These are phyloP conservation scores for Brettanomyces nanus DNA, from an alignment of 805 yeast species.

Conservation along the genomic window DNA sequence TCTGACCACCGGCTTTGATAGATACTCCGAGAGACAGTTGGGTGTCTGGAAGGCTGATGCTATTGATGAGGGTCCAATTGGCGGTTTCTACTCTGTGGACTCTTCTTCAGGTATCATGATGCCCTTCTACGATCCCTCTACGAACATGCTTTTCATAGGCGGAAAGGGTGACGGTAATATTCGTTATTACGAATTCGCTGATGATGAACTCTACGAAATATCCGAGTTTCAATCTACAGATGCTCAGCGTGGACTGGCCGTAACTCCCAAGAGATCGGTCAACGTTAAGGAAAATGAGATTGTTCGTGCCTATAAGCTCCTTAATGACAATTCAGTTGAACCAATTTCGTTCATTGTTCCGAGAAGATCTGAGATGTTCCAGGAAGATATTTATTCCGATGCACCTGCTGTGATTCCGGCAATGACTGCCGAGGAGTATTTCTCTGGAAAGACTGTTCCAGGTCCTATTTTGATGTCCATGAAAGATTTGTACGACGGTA, in stretches of 20 bases:
- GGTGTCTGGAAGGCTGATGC: conserved; percentile 86
- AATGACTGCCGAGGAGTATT: conserved; percentile 70
- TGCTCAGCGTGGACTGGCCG: conserved; percentile 94
- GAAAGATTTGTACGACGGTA: conserved; percentile 74
- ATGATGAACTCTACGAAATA: conserved; percentile 73
- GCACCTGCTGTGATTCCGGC: conserved; percentile 80
- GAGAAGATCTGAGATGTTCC: conserved; percentile 87
- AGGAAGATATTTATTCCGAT: conserved; percentile 87
- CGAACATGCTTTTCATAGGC: conserved; percentile 75
- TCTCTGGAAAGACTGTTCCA: conserved; percentile 65
- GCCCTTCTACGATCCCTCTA: conserved; percentile 82
- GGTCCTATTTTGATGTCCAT: conserved; percentile 77
- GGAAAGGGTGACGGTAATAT: conserved; percentile 99
- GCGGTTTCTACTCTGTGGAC: conserved; percentile 81
- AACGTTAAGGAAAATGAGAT: conserved; percentile 80
- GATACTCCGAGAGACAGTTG: conserved; percentile 87
- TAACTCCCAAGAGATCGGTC: conserved; percentile 76
- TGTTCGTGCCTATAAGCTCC: conserved; percentile 75
- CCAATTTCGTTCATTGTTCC: conserved; percentile 93
- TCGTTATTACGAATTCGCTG: conserved; percentile 83
- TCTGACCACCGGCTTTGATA: conserved; percentile 90
- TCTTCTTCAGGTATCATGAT: conserved; percentile 88
- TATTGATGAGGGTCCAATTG: conserved; percentile 74
- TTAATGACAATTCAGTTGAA: conserved; percentile 75
- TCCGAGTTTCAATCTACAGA: conserved; percentile 87